Base-by-base conservation (phyloP, 192 early-diverging fungal species). In the Umbelopsis ramanniana region DNA sequence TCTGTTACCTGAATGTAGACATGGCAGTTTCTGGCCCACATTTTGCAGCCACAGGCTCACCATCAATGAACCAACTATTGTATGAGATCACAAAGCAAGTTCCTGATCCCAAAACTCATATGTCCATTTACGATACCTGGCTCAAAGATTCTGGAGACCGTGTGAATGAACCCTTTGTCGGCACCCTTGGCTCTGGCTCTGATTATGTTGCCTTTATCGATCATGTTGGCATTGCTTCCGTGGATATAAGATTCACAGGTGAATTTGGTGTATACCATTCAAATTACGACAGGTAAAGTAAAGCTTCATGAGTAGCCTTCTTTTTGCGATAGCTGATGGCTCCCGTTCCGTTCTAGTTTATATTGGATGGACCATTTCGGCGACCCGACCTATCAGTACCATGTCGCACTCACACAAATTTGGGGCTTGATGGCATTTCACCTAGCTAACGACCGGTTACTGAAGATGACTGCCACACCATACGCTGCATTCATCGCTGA, bases 1-100 rank as follows among this genome's bases (percentile, higher is more conserved):
- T 88, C 19, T 83, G 83, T 10, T 90, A 90, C 67, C 53, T 90
- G 53, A 89, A 90, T 53, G 83, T 89, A 6, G 88, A 88, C 40
- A 71, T 60, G 11, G 88, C 85, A 33, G 86, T 88, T 5, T 75
- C 54, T 12, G 89, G 89, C 29, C 55, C 40, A 12, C 15, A 75
- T 14, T 90, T 90, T 73, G 43, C 11, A 4, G 82, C 82, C 15
- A 45, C 55, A 35, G 83, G 87, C 2, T 84, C 84, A 26, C 89
- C 89, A 7, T 67, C 77, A 6, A 63, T 90, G 40, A 72, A 71
- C 48, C 38, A 70, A 8, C 68, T 90, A 19, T 72, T 90, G 0
- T 79, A 82, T 60, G 53, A 80, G 11, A 86, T 84, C 19, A 81
- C 89, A 3, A 73, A 77, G 57, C 69, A 75, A 38, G 79, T 89